Evolutionary conservation across 2,329 filamentous ascomycete genomes (phyloP), one percentile per base, ranked within the genome.

Genomic region (Aspergillus sojae): DNA sequence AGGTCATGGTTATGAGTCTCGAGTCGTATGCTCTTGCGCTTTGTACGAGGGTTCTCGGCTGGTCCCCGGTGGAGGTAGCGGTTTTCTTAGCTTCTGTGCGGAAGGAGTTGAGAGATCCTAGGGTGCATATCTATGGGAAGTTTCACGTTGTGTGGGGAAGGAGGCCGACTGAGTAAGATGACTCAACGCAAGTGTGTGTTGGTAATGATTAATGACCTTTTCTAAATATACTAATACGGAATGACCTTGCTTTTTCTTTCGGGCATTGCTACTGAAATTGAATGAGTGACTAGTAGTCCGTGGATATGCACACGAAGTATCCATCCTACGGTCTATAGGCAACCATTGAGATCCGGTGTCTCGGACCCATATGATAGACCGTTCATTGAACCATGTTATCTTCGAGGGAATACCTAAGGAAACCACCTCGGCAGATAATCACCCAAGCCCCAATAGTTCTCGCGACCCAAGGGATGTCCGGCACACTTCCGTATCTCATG

Each of bases 371-470:
- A 34, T 34, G 1, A 3, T 4, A 34, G 32, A 11, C 14, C 14
- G 5, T 28, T 28, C 1, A 28, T 28, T 28, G 26, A 6, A 0
- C 0, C 26, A 1, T 28, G 5, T 1, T n/a, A 0, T 4, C 4
- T 21, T 21, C 21, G 21, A 21, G 21, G 21, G 21, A 21, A 21
- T 21, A 21, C 21, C 10, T 32, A 32, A 32, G 48, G 48, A 12
- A 52, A 34, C 48, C 48, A 52, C 2, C 48, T 52, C 12, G 48
- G 48, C 48, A 52, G 12, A 2, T 32, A 52, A 5, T 52, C 28
- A 11, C 28, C 28, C 48, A 19, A 52, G 48, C 48, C 48, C 48
- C 48, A 52, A 12, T 52, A 52, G 48, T 52, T 52, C 28, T 52
- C 16, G 26, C 23, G 7, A 30, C 48, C n/a, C 2, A 32, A 6